These are phyloP conservation scores for Fusarium continuum DNA, from an alignment of 2,329 filamentous ascomycete species.

Conservation along the genomic window DNA sequence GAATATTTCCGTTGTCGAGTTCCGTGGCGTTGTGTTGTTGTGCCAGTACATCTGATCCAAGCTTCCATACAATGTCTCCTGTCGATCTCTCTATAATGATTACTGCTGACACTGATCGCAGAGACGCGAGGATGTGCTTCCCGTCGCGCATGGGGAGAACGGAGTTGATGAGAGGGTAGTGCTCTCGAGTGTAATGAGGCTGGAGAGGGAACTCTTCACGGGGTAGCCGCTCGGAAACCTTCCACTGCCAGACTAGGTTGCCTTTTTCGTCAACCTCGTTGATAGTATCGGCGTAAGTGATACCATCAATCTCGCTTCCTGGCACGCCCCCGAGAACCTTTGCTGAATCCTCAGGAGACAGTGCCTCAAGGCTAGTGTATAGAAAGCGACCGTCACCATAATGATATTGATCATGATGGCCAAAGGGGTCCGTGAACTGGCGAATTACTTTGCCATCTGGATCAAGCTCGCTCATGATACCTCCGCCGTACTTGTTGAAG, in stretches of 20 bases:
- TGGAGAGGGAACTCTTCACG: constrained; percentile 43
- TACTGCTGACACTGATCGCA: constrained; percentile 44
- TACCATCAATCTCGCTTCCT: constrained; percentile 38
- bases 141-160: constrained; percentile 43
- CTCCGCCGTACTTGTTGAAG: constrained; percentile 46
- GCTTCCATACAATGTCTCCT: constrained; percentile 43
- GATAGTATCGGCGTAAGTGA: constrained; percentile 45
- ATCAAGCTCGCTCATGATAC: constrained; percentile 45
- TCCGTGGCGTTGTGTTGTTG: constrained; percentile 47
- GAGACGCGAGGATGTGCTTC: constrained; percentile 43
- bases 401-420: constrained; percentile 46
- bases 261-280: constrained; percentile 42
- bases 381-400: constrained; percentile 42
- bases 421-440: constrained; percentile 42
- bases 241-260: constrained; percentile 44
- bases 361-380: constrained; percentile 43
- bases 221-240: constrained; percentile 41
- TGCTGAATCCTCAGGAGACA: constrained; percentile 40
- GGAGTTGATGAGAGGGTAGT: constrained; percentile 46
- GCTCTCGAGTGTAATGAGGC: constrained; percentile 45
- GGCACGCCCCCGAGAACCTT: constrained; percentile 44
- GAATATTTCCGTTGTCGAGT: constrained; percentile 45
- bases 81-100: constrained; percentile 43
- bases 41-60: constrained; percentile 37
- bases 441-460: constrained; percentile 37